Base-by-base conservation (phyloP, 305 asterid genomes). In the Fraxinus platypoda region DNA sequence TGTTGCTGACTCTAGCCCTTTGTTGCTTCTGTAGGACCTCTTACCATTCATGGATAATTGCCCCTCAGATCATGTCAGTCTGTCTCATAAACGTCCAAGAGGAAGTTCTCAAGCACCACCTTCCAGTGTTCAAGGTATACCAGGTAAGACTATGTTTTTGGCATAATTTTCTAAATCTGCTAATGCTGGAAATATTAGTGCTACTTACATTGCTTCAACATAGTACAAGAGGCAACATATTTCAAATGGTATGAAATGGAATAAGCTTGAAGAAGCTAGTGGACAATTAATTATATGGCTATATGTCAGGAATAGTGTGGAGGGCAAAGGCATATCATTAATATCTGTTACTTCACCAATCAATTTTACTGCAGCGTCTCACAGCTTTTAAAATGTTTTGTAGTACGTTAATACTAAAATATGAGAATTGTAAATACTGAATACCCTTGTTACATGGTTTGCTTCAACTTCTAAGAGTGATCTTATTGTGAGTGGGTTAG, bases 1-100 rank as follows among this genome's bases (percentile, higher is more conserved):
- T 78, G 34, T 78, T 23, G 77, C 83, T 76, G 76, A 75, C 54
- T 30, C 74, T 49, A 78, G 83, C 41, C 34, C 82, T 82, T 82
- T 73, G 46, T 54, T 83, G 81, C 38, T 84, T 72, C 71, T 89
- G 76, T 84, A 97, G 99, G 98, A 97, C 88, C 96, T 97, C 79
- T 66, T 94, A 43, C 94, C 88, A 19, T 96, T 91, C 88, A 92
- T 96, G 97, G 99, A 96, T 84, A 90, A 91, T 73, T 93, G 91
- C 90, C 99, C 99, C 73, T 89, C 97, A 43, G 97, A 93, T 85
- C 95, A 91, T 83, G 88, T 88, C 76, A 90, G 83, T 83, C 83
- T 86, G 62, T 91, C 96, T 81, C 92, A 92, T 85, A 96, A 96
- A 86, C 98, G 98, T 57, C 97, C 97, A 12, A 90, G 97, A 88